Evolutionary conservation across 768 basidiomycete genomes (phyloP).

Genomic region (Suillus subluteus): DNA sequence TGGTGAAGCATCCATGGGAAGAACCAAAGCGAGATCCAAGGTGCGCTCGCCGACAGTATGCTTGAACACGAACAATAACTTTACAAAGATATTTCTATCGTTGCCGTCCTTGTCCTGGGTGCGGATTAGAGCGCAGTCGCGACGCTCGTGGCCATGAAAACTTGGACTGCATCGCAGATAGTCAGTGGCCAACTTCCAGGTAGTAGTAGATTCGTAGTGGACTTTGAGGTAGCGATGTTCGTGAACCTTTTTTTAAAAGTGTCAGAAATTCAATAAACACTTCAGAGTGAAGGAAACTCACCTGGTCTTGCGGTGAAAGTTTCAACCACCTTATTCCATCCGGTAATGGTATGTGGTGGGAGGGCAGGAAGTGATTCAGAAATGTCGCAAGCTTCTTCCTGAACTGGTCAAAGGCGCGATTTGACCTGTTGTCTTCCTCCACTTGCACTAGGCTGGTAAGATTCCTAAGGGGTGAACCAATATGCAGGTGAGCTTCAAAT

Average conservation of each 20-base stretch:
- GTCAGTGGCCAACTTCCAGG: not conserved
- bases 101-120: constrained; percentile 1
- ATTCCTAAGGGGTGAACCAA: not conserved
- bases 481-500: not conserved
- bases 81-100: not conserved
- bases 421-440: constrained; percentile 9
- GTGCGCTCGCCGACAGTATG: constrained; percentile 6
- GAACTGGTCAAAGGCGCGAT: constrained; percentile 8
- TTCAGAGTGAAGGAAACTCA: not conserved
- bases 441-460: not conserved
- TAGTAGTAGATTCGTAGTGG: not conserved
- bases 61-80: constrained; percentile 23
- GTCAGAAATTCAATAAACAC: not conserved
- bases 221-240: constrained; percentile 10
- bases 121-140: constrained; percentile 32
- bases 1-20: constrained; percentile 19
- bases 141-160: constrained; percentile 15
- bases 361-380: constrained; percentile 8
- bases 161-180: constrained; percentile 18
- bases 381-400: constrained; percentile 8
- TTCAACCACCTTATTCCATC: not conserved
- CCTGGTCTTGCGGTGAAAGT: not conserved
- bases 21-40: constrained; percentile 22
- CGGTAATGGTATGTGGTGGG: constrained; percentile 5
- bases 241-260: not conserved